Conservation (phyloP, 148 eudicot genomes). For the Oxyria digyna region DNA sequence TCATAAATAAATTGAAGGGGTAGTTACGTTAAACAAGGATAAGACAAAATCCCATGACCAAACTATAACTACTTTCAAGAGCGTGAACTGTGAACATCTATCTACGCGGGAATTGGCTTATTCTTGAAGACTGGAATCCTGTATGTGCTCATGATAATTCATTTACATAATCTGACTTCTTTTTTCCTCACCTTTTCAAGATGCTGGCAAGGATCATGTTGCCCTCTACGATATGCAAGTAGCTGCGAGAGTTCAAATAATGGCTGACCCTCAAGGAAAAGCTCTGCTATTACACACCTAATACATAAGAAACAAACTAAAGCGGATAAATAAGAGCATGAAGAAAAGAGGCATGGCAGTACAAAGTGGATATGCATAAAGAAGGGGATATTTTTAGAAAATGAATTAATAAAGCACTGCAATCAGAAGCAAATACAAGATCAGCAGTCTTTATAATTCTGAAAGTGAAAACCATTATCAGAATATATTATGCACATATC, state of each 20-base stretch:
- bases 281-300: slow-evolving; percentile 98
- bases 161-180: not conserved
- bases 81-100: not conserved
- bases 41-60: not conserved
- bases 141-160: not conserved
- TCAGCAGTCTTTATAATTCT: not conserved
- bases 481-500: not conserved
- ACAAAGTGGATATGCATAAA: not conserved
- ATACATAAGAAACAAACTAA: not conserved
- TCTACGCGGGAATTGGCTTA: not conserved
- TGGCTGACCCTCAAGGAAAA: slow-evolving; percentile 94
- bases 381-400: not conserved
- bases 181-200: slow-evolving; percentile 62
- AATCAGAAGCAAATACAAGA: not conserved
- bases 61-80: not conserved
- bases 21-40: slow-evolving; percentile 1
- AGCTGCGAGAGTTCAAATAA: slow-evolving; percentile 89
- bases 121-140: not conserved
- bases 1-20: not conserved
- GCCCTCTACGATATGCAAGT: slow-evolving; percentile 92
- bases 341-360: not conserved
- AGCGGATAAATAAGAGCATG: not conserved
- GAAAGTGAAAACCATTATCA: not conserved
- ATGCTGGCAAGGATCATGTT: slow-evolving; percentile 89
- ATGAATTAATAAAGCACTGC: not conserved